Percentiles rank a stretch among this genome's conserved stretches.
Conservation (phyloP, 2,329 filamentous ascomycete species). For the Xylaria sp. region DNA sequence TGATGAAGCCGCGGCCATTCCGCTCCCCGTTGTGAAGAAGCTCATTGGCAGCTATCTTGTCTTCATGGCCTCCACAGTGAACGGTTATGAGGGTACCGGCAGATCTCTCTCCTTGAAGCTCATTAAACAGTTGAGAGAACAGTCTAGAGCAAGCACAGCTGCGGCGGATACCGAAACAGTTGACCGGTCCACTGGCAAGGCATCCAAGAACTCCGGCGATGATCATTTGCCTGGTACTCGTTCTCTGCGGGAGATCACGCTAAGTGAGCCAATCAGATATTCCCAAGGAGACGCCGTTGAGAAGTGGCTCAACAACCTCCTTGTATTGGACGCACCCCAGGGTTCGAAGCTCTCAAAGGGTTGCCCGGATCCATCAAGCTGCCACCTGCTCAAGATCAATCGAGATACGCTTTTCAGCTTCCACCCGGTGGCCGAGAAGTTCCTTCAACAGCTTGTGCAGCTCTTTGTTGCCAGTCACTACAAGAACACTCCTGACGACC, state of each 20-base stretch:
- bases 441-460: conserved; percentile 96
- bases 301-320: conserved; percentile 89
- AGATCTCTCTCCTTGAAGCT: conserved; percentile 91
- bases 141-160: conserved; percentile 64
- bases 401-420: conserved; percentile 97
- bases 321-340: conserved; percentile 90
- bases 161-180: conserved; percentile 56
- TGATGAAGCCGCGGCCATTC: conserved; percentile 95
- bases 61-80: conserved; percentile 99
- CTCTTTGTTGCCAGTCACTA: conserved; percentile 94
- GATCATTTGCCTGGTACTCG: conserved; percentile 59
- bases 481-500: conserved; percentile 95
- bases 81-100: conserved; percentile 96
- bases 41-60: conserved; percentile 95
- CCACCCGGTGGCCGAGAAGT: conserved; percentile 93
- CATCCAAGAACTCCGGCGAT: conserved; percentile 55
- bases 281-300: conserved; percentile 86
- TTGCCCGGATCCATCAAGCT: conserved; percentile 84
- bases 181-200: conserved; percentile 73
- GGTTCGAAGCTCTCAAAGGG: conserved; percentile 69
- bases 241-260: conserved; percentile 82
- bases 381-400: conserved; percentile 89
- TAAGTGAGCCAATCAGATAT: conserved; percentile 92
- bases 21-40: conserved; percentile 84
- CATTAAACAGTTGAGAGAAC: conserved; percentile 93